These are phyloP conservation scores for Xerocomus brunneocitrinus DNA, from an alignment of 768 basidiomycete species.

Conservation along the genomic window DNA sequence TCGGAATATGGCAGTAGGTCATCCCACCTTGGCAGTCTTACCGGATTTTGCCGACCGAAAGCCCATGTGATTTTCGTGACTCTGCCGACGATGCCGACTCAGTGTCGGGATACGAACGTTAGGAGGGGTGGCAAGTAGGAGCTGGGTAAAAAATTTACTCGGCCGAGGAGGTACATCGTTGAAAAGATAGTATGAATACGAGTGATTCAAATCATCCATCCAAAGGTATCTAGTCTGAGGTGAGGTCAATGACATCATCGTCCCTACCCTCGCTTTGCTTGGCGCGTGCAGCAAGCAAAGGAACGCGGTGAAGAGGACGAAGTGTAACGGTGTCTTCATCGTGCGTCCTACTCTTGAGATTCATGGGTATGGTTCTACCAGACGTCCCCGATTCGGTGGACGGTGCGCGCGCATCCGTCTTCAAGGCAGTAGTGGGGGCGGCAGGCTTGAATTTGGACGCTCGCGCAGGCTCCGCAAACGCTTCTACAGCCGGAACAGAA, in stretches of 20 bases:
- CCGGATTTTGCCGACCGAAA: too few relatives aligned
- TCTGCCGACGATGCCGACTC: too few relatives aligned
- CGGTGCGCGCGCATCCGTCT: neutral
- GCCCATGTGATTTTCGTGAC: too few relatives aligned
- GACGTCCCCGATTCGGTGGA: neutral
- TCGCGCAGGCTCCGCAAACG: slow-evolving; percentile 1
- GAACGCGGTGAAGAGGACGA: neutral
- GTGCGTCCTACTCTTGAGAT: neutral
- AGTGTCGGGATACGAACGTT: too few relatives aligned
- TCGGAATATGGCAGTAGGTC: too few relatives aligned
- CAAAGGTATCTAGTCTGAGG: slow-evolving; percentile 23
- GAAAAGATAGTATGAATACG: neutral
- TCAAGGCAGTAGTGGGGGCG: neutral
- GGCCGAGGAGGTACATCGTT: too few relatives aligned
- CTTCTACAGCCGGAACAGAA: neutral
- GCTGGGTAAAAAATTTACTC: too few relatives aligned
- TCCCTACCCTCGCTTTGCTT: slow-evolving; percentile 8
- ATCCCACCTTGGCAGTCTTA: too few relatives aligned
- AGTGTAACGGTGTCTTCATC: neutral
- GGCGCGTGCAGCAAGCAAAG: slow-evolving; percentile 23
- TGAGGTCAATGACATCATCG: slow-evolving; percentile 40
- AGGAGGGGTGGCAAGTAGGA: too few relatives aligned
- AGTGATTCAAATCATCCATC: too few relatives aligned
- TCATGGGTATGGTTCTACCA: neutral
- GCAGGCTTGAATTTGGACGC: slow-evolving; percentile 20